A percentile compares a stretch with the other conserved stretches of the same genome.
Evolutionary conservation across 2,329 filamentous ascomycete species (phyloP).

Genomic region (Colletotrichum zoysiae): DNA sequence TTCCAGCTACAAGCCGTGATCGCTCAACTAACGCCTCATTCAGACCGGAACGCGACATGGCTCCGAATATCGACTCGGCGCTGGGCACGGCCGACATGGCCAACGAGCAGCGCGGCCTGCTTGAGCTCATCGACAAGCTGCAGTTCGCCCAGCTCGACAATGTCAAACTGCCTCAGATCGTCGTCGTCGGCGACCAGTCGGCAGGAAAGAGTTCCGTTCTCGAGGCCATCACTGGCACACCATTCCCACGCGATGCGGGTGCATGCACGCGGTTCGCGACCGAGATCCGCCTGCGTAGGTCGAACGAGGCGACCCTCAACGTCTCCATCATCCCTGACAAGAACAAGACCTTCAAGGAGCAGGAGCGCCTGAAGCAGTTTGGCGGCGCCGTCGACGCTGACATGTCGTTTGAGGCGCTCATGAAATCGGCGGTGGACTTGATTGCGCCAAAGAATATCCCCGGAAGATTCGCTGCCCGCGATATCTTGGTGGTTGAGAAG

Average conservation of each 20-base stretch:
- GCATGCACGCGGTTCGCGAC: slow-evolving; percentile 74
- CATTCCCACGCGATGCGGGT: slow-evolving; percentile 70
- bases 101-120: slow-evolving; percentile 66
- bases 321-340: slow-evolving; percentile 69
- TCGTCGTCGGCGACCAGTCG: slow-evolving; percentile 74
- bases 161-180: slow-evolving; percentile 69
- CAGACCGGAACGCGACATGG: slow-evolving; percentile 47
- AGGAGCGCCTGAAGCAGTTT: slow-evolving; percentile 61
- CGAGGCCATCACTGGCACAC: slow-evolving; percentile 72
- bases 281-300: slow-evolving; percentile 67
- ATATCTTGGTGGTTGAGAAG: slow-evolving; percentile 70
- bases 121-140: slow-evolving; percentile 70
- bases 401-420: slow-evolving; percentile 63
- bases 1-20: slow-evolving; percentile 32
- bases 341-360: slow-evolving; percentile 59
- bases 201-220: slow-evolving; percentile 74
- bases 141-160: slow-evolving; percentile 65
- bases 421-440: slow-evolving; percentile 63
- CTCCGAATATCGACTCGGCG: slow-evolving; percentile 60
- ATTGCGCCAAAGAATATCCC: slow-evolving; percentile 64
- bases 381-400: slow-evolving; percentile 60
- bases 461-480: slow-evolving; percentile 63
- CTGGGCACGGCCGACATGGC: slow-evolving; percentile 63
- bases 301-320: slow-evolving; percentile 58
- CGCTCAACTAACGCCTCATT: slow-evolving; percentile 34